Percentiles rank a stretch among this genome's conserved stretches.
These are phyloP conservation scores for Aspergillus haitiensis DNA, from an alignment of 495 filamentous ascomycete genomes.

Conservation along the genomic window DNA sequence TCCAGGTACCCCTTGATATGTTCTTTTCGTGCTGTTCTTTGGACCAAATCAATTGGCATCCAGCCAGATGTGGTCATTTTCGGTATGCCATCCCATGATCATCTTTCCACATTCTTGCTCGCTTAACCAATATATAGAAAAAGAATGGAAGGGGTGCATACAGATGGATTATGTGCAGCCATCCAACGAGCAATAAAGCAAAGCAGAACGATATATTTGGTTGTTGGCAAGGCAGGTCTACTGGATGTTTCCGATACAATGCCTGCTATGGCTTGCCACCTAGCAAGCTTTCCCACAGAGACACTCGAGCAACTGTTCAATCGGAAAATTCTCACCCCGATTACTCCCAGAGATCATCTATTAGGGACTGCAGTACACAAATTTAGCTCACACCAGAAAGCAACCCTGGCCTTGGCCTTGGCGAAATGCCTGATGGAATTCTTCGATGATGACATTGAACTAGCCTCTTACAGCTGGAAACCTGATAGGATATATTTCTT, in stretches of 20 bases:
- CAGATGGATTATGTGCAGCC: conserved; percentile 5
- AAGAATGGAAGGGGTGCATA: not conserved
- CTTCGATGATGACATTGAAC: conserved; percentile 5
- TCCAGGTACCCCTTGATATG: conserved; percentile 6
- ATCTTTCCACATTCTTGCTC: no score
- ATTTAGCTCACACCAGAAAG: conserved; percentile 4
- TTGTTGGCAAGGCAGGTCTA: not conserved
- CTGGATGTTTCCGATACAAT: conserved; percentile 8
- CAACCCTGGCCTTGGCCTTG: not conserved
- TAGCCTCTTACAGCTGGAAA: conserved; percentile 7
- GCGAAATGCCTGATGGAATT: conserved; percentile 5
- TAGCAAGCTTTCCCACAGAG: not conserved
- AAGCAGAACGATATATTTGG: not conserved
- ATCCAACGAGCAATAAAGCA: conserved; percentile 5
- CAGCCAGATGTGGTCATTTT: not conserved
- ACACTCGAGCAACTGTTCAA: conserved; percentile 4
- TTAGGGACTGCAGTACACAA: not conserved
- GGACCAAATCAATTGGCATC: conserved; percentile 2
- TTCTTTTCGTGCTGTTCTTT: conserved; percentile 7
- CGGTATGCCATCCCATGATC: no score
- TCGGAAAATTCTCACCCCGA: conserved; percentile 7
- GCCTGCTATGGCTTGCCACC: not conserved
- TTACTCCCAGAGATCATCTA: conserved; percentile 5
- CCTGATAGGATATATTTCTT: conserved; percentile 10
- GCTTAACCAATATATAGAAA: not conserved